Conservation (phyloP, 1,139 yeast species). For the Saccharomyces hybrid region DNA sequence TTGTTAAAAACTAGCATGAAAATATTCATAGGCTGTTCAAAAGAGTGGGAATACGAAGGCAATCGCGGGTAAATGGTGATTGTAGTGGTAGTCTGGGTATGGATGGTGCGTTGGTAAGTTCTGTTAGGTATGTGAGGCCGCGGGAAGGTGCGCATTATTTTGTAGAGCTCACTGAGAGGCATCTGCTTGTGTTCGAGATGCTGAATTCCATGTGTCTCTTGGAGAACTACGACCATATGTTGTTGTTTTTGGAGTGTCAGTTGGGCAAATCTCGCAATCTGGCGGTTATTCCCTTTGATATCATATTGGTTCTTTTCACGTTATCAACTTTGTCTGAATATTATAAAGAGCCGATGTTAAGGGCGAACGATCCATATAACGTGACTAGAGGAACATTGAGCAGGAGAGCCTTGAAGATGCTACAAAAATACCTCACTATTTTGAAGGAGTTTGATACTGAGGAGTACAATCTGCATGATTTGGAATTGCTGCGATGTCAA, state of each 20-base stretch:
- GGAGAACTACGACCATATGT: slow-evolving; percentile 23
- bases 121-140: not conserved
- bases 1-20: not conserved
- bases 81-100: not conserved
- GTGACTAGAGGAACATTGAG: slow-evolving; percentile 16
- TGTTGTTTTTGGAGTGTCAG: slow-evolving; percentile 22
- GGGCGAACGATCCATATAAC: slow-evolving; percentile 24
- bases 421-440: slow-evolving; percentile 12
- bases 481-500: slow-evolving; percentile 29
- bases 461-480: slow-evolving; percentile 14
- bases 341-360: slow-evolving; percentile 16
- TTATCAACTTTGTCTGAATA: slow-evolving; percentile 21
- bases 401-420: slow-evolving; percentile 19
- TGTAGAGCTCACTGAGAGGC: slow-evolving; percentile 21
- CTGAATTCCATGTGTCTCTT: slow-evolving; percentile 25
- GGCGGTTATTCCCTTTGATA: slow-evolving; percentile 26
- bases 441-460: slow-evolving; percentile 17
- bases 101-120: not conserved
- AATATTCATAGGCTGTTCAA: not conserved
- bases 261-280: slow-evolving; percentile 4
- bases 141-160: slow-evolving; percentile 19
- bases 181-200: slow-evolving; percentile 22
- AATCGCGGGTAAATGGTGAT: slow-evolving; percentile 2
- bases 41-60: not conserved
- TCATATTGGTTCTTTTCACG: slow-evolving; percentile 24